Percentiles rank a stretch among this genome's conserved stretches.
These are phyloP conservation scores for Cutaneotrichosporon cutaneum DNA, from an alignment of 1,284 basidiomycete genomes.

Conservation along the genomic window DNA sequence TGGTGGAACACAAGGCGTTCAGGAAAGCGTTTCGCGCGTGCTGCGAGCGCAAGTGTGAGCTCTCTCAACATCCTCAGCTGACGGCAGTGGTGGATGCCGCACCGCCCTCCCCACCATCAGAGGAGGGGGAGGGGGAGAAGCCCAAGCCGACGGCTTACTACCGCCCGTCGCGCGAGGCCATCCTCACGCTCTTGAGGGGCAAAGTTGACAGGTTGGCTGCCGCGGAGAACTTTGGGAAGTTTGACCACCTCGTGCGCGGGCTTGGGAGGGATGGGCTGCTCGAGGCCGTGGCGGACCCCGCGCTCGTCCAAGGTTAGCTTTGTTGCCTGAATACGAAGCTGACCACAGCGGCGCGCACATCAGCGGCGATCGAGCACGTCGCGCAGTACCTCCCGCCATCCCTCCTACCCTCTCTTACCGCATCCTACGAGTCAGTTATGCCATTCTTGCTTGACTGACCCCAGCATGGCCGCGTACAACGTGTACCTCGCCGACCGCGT, in stretches of 20 bases:
- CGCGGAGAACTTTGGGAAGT: conserved; percentile 34
- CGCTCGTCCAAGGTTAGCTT: conserved; percentile 34
- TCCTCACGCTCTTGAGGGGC: conserved; percentile 30
- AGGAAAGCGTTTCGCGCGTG: conserved; percentile 37
- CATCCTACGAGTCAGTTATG: conserved; percentile 33
- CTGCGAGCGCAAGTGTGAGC: conserved; percentile 45
- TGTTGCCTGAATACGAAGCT: not conserved
- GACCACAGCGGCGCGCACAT: conserved; percentile 32
- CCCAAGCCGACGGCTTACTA: conserved; percentile 30
- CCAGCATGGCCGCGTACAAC: conserved; percentile 32
- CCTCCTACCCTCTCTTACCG: conserved; percentile 16
- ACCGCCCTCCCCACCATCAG: conserved; percentile 33
- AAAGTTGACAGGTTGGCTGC: conserved; percentile 40
- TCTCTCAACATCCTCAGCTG: not conserved
- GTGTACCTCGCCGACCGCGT: conserved; percentile 36
- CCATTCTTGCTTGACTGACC: conserved; percentile 4
- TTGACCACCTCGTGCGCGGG: conserved; percentile 44
- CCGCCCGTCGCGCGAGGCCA: conserved; percentile 31
- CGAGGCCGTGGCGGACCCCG: conserved; percentile 16
- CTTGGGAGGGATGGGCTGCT: conserved; percentile 41
- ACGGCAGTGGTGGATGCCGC: conserved; percentile 30
- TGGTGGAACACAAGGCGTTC: conserved; percentile 33
- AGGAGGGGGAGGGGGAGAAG: conserved; percentile 6
- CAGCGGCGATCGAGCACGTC: conserved; percentile 37
- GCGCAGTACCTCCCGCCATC: conserved; percentile 34